Conservation (phyloP, 306 rosid species). For the Pyrus bretschneideri region DNA sequence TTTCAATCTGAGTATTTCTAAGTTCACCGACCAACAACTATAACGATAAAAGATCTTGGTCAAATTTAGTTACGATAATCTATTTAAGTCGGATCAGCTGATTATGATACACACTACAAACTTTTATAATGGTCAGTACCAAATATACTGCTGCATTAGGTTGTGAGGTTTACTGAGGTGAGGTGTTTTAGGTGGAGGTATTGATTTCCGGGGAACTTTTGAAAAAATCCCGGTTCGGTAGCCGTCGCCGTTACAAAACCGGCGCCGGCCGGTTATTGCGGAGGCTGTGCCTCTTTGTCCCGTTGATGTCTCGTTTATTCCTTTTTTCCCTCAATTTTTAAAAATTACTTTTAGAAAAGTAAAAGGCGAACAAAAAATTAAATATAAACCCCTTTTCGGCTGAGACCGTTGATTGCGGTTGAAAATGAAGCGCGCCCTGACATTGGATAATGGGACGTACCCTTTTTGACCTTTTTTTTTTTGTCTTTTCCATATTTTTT, state of each 20-base stretch:
- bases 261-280: slow-evolving; percentile 43
- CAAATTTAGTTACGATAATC: no score
- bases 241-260: slow-evolving; percentile 51
- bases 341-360: slow-evolving; percentile 15
- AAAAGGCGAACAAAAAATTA: neutral
- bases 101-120: no score
- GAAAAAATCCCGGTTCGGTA: slow-evolving; percentile 3
- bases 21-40: no score
- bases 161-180: neutral
- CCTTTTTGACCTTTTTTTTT: slow-evolving; percentile 33
- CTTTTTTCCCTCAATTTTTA: neutral
- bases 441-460: slow-evolving; percentile 17
- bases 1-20: no score
- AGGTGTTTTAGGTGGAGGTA: neutral
- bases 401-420: slow-evolving; percentile 99
- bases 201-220: neutral
- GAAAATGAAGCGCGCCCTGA: slow-evolving; percentile 74
- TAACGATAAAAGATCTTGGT: no score
- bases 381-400: slow-evolving; percentile 35
- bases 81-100: neutral
- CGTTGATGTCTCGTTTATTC: slow-evolving; percentile 17
- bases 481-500: slow-evolving; percentile 27
- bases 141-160: neutral
- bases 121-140: neutral
- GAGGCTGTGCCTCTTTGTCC: slow-evolving; percentile 42